Base-by-base conservation (phyloP, 2,329 filamentous ascomycete genomes). In the Ophidiomyces ophidiicola region DNA sequence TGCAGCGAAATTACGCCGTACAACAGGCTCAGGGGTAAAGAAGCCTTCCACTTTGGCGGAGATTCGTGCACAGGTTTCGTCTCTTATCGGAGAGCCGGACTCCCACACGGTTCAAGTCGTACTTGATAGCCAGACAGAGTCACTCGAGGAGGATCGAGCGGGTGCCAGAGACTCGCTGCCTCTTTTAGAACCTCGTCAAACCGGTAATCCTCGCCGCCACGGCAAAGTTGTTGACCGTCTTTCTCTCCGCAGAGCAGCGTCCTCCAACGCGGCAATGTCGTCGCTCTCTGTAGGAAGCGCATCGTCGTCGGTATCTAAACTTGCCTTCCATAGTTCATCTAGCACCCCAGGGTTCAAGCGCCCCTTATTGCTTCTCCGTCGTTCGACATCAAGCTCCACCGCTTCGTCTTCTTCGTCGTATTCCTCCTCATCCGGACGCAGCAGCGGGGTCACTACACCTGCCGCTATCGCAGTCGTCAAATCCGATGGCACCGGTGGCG, bases 41-140 rank as follows among this genome's bases (percentile, higher is more conserved):
- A 85, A 78, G 50, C 84, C 86, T 0, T 70, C 79, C 4, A 82
- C 78, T 12, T 66, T 93, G 6, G 76, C 78, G 19, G 84, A 94
- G 53, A 81, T 94, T 46, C 78, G 85, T 41, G 76, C 88, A 56
- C 84, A 82, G 0, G 66, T 94, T 5, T 92, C 83, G 3, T 82
- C 80, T 57, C 70, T 94, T 6, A 77, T 94, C 11, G 86, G 93
- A 36, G 38, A 57, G 11, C 63, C 50, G 52, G 58, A 41, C 70
- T 72, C 11, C 54, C 63, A 46, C 45, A 8, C 18, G 10, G 32
- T 25, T 6, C 33, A 36, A 19, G 21, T 32, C 5, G 33, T 36
- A n/a, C 26, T 30, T 6, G 39, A 41, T 10, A 30, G 32, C 7
- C 32, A 35, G 12, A 33, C 40, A 7, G 34, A 42, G 2, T 6